These are phyloP conservation scores for Phialophora verrucosa DNA, from an alignment of 2,329 filamentous ascomycete species.

Conservation along the genomic window DNA sequence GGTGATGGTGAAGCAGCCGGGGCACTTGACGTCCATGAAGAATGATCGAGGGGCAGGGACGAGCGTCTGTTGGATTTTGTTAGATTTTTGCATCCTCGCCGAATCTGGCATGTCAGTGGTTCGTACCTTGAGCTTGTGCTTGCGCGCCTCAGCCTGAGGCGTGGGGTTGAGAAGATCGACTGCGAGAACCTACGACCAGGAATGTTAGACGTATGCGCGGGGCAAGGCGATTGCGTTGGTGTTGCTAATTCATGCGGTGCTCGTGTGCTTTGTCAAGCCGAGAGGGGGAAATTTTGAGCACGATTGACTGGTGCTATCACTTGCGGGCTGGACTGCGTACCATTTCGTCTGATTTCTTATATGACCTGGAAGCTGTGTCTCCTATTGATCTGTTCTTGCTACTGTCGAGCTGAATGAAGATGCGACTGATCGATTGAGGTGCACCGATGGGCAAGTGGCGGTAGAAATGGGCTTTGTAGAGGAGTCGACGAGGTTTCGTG, in stretches of 20 bases:
- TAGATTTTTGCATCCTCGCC: conserved; percentile 22
- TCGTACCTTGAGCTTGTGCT: conserved; percentile 99
- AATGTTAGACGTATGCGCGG: conserved; percentile 25
- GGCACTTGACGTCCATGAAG: conserved; percentile 99
- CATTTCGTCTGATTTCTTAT: conserved; percentile 66
- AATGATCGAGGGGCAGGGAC: conserved; percentile 97
- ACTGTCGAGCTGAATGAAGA: conserved; percentile 42
- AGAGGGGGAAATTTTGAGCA: conserved; percentile 34
- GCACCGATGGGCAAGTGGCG: conserved; percentile 33
- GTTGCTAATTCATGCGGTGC: conserved; percentile 34
- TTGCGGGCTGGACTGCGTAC: conserved; percentile 56
- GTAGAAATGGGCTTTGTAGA: conserved; percentile 26
- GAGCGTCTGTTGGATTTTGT: conserved; percentile 67
- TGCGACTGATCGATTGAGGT: conserved; percentile 45
- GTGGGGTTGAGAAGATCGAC: conserved; percentile 99
- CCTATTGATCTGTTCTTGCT: conserved; percentile 41
- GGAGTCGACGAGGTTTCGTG: conserved; percentile 30
- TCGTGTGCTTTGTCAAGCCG: conserved; percentile 37
- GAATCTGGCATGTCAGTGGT: conserved; percentile 7
- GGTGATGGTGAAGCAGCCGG: conserved; percentile 99
- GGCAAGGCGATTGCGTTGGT: conserved; percentile 29
- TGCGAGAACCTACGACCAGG: conserved; percentile 84
- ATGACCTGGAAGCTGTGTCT: conserved; percentile 15
- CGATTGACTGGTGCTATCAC: conserved; percentile 24
- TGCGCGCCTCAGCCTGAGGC: conserved; percentile 96